Conservation (phyloP, 192 early-diverging fungal genomes). For the Coemansia sp. region DNA sequence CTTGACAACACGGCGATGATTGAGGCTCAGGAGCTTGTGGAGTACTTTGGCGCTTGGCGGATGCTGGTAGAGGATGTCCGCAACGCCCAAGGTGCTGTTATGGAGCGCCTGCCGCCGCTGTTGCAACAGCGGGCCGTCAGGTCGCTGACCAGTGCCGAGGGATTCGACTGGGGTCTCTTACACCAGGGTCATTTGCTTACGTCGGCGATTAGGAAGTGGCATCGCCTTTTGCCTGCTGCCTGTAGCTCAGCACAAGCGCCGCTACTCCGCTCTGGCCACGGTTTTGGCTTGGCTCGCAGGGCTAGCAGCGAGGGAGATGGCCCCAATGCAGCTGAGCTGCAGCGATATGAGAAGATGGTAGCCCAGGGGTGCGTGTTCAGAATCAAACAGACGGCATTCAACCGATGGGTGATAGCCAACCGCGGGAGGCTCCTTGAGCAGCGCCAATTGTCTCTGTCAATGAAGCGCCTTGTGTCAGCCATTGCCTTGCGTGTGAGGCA, state of each 20-base stretch:
- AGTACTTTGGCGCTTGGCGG: slow-evolving; percentile 28
- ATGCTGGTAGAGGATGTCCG: slow-evolving; percentile 9
- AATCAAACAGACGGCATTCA: background rate
- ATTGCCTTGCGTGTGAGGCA: slow-evolving; percentile 9
- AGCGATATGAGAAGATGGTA: background rate
- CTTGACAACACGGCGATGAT: background rate
- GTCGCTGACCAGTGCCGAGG: background rate
- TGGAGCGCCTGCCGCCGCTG: background rate
- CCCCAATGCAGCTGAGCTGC: slow-evolving; percentile 8
- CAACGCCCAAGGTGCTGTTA: background rate
- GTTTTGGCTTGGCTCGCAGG: background rate
- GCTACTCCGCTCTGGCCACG: background rate
- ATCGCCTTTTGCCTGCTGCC: background rate
- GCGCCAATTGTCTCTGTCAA: background rate
- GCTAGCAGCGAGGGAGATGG: background rate
- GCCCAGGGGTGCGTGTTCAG: background rate
- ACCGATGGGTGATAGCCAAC: slow-evolving; percentile 11
- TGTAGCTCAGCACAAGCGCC: background rate
- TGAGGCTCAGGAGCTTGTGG: background rate
- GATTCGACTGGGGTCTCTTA: slow-evolving; percentile 27
- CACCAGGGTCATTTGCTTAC: slow-evolving; percentile 10
- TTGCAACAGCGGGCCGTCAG: slow-evolving; percentile 4
- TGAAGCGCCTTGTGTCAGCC: background rate
- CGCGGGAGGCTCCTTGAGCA: slow-evolving; percentile 23
- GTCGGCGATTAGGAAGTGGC: slow-evolving; percentile 3